Evolutionary conservation across 1,284 basidiomycete genomes (phyloP).

Genomic region (Rhodotorula sp.): DNA sequence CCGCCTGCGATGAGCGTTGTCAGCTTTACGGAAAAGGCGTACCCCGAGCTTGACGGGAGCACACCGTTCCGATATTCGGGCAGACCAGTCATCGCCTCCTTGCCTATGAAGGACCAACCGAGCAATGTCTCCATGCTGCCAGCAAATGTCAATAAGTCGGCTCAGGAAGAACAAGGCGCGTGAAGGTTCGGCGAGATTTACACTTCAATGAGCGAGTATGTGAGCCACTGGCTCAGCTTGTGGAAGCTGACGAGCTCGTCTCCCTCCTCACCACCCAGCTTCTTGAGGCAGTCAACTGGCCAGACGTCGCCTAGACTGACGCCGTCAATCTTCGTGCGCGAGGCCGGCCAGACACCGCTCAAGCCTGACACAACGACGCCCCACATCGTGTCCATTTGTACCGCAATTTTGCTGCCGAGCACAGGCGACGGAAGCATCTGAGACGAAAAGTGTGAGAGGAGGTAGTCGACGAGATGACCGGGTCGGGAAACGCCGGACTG

Average conservation of each 20-base stretch:
- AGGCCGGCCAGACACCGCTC: slow-evolving; percentile 80
- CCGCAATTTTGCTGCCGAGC: slow-evolving; percentile 51
- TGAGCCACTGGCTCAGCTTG: slow-evolving; percentile 90
- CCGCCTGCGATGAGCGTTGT: slow-evolving; percentile 59
- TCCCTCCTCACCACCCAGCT: slow-evolving; percentile 52
- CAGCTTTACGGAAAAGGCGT: background rate
- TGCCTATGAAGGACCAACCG: slow-evolving; percentile 70
- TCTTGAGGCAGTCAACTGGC: slow-evolving; percentile 71
- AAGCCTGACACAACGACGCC: slow-evolving; percentile 75
- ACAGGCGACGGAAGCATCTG: slow-evolving; percentile 54
- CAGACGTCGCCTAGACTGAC: slow-evolving; percentile 82
- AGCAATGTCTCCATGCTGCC: slow-evolving; percentile 63
- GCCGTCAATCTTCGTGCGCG: slow-evolving; percentile 65
- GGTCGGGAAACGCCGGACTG: slow-evolving; percentile 56
- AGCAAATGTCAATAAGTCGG: background rate
- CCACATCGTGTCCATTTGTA: slow-evolving; percentile 63
- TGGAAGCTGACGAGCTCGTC: slow-evolving; percentile 86
- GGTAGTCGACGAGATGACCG: slow-evolving; percentile 67
- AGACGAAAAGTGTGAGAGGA: slow-evolving; percentile 51
- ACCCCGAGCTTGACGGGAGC: slow-evolving; percentile 4
- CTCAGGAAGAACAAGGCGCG: background rate
- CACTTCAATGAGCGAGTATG: slow-evolving; percentile 78
- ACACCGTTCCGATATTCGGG: slow-evolving; percentile 86
- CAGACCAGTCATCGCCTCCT: slow-evolving; percentile 75
- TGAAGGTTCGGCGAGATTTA: slow-evolving; percentile 33